Evolutionary conservation across 257 asterid species (phyloP).

Genomic region (Agastache rugosa): DNA sequence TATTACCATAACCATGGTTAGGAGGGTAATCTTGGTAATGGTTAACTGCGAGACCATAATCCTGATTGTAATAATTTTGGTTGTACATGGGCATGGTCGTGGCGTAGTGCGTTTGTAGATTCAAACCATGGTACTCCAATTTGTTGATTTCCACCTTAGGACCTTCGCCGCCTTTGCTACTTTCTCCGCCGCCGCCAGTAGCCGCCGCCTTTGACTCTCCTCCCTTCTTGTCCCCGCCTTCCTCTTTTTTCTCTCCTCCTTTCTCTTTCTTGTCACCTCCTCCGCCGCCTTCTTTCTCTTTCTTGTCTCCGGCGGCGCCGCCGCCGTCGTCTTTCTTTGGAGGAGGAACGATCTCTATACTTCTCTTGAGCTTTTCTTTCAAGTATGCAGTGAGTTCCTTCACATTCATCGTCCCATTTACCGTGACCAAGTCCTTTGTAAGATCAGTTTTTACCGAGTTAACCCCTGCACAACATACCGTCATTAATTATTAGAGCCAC

Average conservation of each 20-base stretch:
- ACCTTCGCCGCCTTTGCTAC: slow-evolving; percentile 44
- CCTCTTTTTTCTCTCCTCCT: slow-evolving; percentile 39
- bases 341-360: slow-evolving; percentile 64
- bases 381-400: slow-evolving; percentile 66
- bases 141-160: slow-evolving; percentile 63
- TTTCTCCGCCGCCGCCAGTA: slow-evolving; percentile 48
- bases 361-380: slow-evolving; percentile 66
- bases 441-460: slow-evolving; percentile 56
- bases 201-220: slow-evolving; percentile 16
- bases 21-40: slow-evolving; percentile 41
- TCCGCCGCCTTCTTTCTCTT: slow-evolving; percentile 38
- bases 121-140: slow-evolving; percentile 52
- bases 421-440: slow-evolving; percentile 71
- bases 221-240: slow-evolving; percentile 36
- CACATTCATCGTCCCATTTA: slow-evolving; percentile 74
- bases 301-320: slow-evolving; percentile 52
- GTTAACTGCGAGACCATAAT: slow-evolving; percentile 50
- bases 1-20: slow-evolving; percentile 35
- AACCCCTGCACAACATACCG: slow-evolving; percentile 70
- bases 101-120: slow-evolving; percentile 55
- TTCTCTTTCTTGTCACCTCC: slow-evolving; percentile 27
- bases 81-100: slow-evolving; percentile 57
- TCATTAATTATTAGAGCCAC: neutral
- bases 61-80: slow-evolving; percentile 59
- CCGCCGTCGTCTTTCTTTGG: slow-evolving; percentile 71